Base-by-base conservation (phyloP, 768 basidiomycete species). In the Phallus indusiatus region DNA sequence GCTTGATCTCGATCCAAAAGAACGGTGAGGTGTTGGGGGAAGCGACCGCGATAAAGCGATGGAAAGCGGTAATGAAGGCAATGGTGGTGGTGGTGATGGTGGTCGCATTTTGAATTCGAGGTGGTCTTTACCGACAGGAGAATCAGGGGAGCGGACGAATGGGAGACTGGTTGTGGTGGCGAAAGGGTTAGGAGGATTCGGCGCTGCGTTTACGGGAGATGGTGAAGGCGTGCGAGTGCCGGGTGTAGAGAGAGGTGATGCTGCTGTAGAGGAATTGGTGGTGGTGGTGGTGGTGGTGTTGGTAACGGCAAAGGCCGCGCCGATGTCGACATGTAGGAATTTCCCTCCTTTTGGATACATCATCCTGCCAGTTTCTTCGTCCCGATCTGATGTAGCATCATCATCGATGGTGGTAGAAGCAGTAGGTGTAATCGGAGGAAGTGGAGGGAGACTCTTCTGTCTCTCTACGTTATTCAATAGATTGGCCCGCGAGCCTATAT, bases 401-500 rank as follows among this genome's bases (percentile, higher is more conserved):
- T 34, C 14, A 49, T 49, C 22, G 47, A 18, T 18, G 1, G 47
- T 49, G 10, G 9, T 18, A 6, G 18, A 10, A 5, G 47, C 10
- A 49, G 9, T 18, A 6, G 18, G 47, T 10, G 18, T 18, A 10
- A 9, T 22, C 47, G 18, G 47, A 49, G 18, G 47, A 10, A 18
- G 47, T 6, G 18, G 47, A 49, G 18, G 47, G 18, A 49, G 18
- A 28, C 28, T 3, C 28, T 28, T 28, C 4, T 28, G 4, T 28
- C 7, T 28, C 14, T 10, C 48, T 46, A 1, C 16, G 51, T n/a
- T 46, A 48, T 49, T 46, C 56, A 48, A 49, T 20, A 2, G 60
- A 62, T 9, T 60, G 53, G 36, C 47, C 53, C 28, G 60, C 35
- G 17, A 52, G 36, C 6, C 9, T 55, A 60, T 12, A 20, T 37